Conservation (phyloP, 352 stramenopile species). For the Globisporangium uncinulatum region DNA sequence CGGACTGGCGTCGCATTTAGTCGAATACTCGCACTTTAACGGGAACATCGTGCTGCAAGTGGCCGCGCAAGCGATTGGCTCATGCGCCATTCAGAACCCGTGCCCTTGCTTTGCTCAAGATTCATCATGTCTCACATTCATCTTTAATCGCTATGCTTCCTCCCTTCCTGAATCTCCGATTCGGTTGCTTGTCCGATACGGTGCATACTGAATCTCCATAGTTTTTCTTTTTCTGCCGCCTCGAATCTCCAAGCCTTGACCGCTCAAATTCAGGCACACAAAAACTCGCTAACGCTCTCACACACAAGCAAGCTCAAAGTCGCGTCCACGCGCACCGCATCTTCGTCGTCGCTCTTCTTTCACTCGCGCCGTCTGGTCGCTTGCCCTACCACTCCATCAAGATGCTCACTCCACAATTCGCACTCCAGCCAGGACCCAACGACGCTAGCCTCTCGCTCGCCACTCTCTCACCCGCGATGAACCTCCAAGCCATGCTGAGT, state of each 20-base stretch:
- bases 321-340: no score
- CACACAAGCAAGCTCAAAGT: no score
- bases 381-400: neutral
- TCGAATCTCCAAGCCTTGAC: conserved; percentile 21
- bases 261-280: conserved; percentile 1
- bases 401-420: conserved; percentile 12
- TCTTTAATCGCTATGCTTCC: neutral
- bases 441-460: conserved; percentile 13
- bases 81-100: neutral
- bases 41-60: no score
- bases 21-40: neutral
- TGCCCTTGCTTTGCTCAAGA: neutral
- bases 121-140: neutral
- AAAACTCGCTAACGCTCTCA: conserved; percentile 11
- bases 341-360: neutral
- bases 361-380: no score
- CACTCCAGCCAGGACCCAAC: neutral
- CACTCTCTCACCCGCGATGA: conserved; percentile 20
- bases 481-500: conserved; percentile 41
- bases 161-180: neutral
- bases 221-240: conserved; percentile 47
- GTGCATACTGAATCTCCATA: conserved; percentile 38
- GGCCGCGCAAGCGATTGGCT: no score
- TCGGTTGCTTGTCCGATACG: no score
- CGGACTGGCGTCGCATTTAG: neutral